These are phyloP conservation scores for Leavenworthia alabamica DNA, from an alignment of 345 rosid genomes.

Conservation along the genomic window DNA sequence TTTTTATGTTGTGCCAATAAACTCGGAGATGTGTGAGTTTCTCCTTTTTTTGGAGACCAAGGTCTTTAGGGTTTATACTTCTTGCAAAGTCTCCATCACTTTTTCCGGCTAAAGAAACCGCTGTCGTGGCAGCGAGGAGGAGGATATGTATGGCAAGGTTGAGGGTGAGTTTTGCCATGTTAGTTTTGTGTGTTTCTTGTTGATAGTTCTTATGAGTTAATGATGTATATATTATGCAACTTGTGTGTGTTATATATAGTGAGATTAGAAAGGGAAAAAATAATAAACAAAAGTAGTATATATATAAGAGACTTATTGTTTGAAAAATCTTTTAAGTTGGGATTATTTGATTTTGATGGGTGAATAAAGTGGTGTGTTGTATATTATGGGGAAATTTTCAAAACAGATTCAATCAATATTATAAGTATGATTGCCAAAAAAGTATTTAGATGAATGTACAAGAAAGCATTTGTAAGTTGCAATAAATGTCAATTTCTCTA, in stretches of 20 bases:
- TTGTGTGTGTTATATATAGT: not conserved
- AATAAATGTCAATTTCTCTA: not conserved
- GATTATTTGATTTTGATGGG: no score
- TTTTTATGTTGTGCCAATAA: slow-evolving; percentile 46
- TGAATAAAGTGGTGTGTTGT: no score
- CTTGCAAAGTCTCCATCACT: not conserved
- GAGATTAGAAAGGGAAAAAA: no score
- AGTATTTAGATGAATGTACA: no score
- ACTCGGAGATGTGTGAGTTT: slow-evolving; percentile 37
- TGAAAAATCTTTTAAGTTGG: no score
- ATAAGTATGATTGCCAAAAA: no score
- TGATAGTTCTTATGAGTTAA: not conserved
- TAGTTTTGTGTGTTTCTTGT: not conserved
- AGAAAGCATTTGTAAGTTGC: not conserved
- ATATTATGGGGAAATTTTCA: no score
- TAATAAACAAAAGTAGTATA: no score
- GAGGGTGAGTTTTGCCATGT: slow-evolving; percentile 1
- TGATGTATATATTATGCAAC: not conserved
- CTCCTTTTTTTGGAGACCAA: slow-evolving; percentile 29
- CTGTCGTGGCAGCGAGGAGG: not conserved
- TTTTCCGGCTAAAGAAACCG: not conserved
- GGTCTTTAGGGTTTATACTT: not conserved
- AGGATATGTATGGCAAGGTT: slow-evolving; percentile 2
- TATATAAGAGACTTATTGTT: no score
- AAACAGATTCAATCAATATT: no score